These are phyloP conservation scores for Nyssa sinensis DNA, from an alignment of 148 eudicot genomes.

Conservation along the genomic window DNA sequence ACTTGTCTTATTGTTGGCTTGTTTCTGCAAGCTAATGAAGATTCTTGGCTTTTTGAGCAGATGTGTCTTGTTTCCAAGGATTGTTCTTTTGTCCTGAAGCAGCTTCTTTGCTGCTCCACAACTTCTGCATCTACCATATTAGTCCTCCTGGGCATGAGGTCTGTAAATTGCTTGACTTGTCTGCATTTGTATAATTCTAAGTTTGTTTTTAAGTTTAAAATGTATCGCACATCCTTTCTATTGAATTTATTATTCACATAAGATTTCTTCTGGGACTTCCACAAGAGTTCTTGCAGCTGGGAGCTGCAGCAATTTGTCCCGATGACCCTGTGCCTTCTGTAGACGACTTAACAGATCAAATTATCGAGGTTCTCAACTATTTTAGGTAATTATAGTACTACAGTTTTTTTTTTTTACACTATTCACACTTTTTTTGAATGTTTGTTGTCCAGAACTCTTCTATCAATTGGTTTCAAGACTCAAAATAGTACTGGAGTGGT, in stretches of 20 bases:
- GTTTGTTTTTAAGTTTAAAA: neutral
- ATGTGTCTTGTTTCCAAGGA: conserved; percentile 65
- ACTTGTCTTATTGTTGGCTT: neutral
- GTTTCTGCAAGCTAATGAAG: neutral
- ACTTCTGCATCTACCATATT: conserved; percentile 62
- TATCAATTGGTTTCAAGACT: too few species aligned
- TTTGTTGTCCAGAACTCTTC: neutral
- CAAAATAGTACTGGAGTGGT: too few species aligned
- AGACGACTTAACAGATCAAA: conserved; percentile 88
- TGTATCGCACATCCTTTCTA: conserved; percentile 1
- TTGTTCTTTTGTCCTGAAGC: conserved; percentile 69
- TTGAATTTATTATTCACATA: conserved; percentile 40
- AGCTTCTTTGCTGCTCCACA: conserved; percentile 57
- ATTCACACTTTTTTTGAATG: neutral
- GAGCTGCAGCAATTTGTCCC: conserved; percentile 49
- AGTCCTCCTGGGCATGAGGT: conserved; percentile 75
- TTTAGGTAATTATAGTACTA: neutral
- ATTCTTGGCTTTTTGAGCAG: conserved; percentile 20
- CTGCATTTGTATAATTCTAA: neutral
- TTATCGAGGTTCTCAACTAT: conserved; percentile 19
- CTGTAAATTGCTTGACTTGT: conserved; percentile 19
- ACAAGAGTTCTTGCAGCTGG: conserved; percentile 97
- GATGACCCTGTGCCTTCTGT: conserved; percentile 44
- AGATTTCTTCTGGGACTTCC: conserved; percentile 24
- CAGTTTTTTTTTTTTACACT: neutral